These are phyloP conservation scores for Ceratobasidium sp. DNA, from an alignment of 1,284 basidiomycete genomes.

Conservation along the genomic window DNA sequence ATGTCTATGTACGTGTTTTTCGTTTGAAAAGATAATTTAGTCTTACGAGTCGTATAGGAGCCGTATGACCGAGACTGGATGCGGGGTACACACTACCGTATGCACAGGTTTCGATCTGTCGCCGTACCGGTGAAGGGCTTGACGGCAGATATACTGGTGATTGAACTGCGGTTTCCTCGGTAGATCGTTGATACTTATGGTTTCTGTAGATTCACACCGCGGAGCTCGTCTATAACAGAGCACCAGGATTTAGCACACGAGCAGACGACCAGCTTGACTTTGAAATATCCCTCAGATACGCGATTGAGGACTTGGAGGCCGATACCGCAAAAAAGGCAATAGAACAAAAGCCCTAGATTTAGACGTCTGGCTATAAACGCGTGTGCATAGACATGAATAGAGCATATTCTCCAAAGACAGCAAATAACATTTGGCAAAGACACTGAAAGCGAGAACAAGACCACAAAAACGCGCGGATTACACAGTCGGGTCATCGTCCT, in stretches of 20 bases:
- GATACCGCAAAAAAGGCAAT: slow-evolving; percentile 27
- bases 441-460: slow-evolving; percentile 2
- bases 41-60: slow-evolving; percentile 50
- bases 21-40: slow-evolving; percentile 49
- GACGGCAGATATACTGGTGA: slow-evolving; percentile 80
- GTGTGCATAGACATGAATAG: too few relatives aligned
- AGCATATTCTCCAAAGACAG: not conserved
- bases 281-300: slow-evolving; percentile 9
- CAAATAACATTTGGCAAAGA: slow-evolving; percentile 28
- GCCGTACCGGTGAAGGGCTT: slow-evolving; percentile 84
- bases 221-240: slow-evolving; percentile 40
- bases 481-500: slow-evolving; percentile 39
- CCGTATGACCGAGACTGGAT: slow-evolving; percentile 69
- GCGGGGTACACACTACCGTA: slow-evolving; percentile 65
- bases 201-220: slow-evolving; percentile 43
- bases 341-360: not conserved
- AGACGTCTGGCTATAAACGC: too few relatives aligned
- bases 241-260: not conserved
- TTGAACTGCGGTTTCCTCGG: slow-evolving; percentile 48
- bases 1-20: slow-evolving; percentile 64
- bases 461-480: not conserved
- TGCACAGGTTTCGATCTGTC: slow-evolving; percentile 78
- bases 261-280: slow-evolving; percentile 15
- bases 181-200: not conserved
- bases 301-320: slow-evolving; percentile 20